phyloP scores from a whole-genome alignment of 2,329 filamentous ascomycete genomes.

The Epichloe festucae region DNA sequence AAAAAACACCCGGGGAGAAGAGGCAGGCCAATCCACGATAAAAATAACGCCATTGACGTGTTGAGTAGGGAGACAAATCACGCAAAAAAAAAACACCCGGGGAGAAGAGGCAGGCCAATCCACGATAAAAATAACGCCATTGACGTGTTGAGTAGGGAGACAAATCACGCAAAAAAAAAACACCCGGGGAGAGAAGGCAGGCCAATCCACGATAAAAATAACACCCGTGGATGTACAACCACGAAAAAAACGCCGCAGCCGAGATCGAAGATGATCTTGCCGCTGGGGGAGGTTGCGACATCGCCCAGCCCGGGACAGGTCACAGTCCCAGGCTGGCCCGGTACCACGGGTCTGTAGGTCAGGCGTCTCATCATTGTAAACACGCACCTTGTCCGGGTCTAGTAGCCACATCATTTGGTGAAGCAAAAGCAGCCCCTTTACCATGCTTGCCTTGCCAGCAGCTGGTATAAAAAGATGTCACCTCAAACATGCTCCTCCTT shows the following conservation, averaged over 20 bases:
- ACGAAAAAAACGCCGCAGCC: not conserved
- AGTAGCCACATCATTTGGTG: not conserved
- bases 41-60: too few species aligned
- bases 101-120: too few species aligned
- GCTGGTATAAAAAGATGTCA: slow-evolving; percentile 4
- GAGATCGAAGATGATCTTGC: too few species aligned
- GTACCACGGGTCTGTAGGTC: slow-evolving; percentile 5
- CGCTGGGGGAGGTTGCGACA: not conserved
- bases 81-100: too few species aligned
- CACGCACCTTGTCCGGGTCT: slow-evolving; percentile 2
- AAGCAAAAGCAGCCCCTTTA: slow-evolving; percentile 3
- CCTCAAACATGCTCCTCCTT: not conserved
- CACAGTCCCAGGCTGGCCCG: slow-evolving; percentile 2
- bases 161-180: too few species aligned
- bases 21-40: too few species aligned
- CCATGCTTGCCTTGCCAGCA: not conserved
- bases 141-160: too few species aligned
- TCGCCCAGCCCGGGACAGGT: slow-evolving; percentile 2
- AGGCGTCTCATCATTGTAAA: not conserved
- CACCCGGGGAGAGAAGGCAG: too few species aligned
- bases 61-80: too few species aligned
- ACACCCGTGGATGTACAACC: not conserved
- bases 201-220: not conserved
- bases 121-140: too few species aligned
- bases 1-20: too few species aligned